Conservation (phyloP, 1,284 basidiomycete species). For the Trametes hirsuta region DNA sequence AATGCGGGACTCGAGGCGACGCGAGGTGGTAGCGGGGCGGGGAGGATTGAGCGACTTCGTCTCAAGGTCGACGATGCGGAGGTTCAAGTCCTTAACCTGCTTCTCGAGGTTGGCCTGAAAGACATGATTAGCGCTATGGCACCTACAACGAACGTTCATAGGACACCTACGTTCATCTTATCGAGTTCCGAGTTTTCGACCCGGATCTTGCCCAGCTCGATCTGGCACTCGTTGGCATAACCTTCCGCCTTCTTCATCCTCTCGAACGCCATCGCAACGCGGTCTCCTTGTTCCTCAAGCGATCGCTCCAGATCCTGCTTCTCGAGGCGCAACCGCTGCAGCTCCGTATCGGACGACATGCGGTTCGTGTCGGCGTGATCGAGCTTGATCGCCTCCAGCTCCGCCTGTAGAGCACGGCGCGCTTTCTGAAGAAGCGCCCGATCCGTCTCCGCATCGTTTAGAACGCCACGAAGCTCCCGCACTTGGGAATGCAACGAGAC, state of each 20-base stretch:
- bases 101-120: constrained; percentile 78
- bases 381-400: constrained; percentile 78
- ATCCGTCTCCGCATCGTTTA: constrained; percentile 86
- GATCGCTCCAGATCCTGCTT: constrained; percentile 82
- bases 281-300: constrained; percentile 78
- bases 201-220: constrained; percentile 73
- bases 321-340: constrained; percentile 75
- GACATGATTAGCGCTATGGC: constrained; percentile 1
- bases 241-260: constrained; percentile 81
- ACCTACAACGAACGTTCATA: neutral
- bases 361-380: constrained; percentile 73
- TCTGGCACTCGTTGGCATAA: constrained; percentile 74
- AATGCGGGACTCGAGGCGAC: constrained; percentile 67
- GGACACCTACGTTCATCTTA: constrained; percentile 66
- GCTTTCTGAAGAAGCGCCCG: constrained; percentile 80
- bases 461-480: constrained; percentile 75
- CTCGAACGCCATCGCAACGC: constrained; percentile 71
- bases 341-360: constrained; percentile 72
- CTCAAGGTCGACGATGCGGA: constrained; percentile 81
- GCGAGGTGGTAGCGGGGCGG: constrained; percentile 53
- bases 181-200: constrained; percentile 82
- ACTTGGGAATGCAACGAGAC: constrained; percentile 84
- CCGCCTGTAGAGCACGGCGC: constrained; percentile 77
- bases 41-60: constrained; percentile 72
- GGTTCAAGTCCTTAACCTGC: constrained; percentile 80